Base-by-base conservation (phyloP, 2,329 filamentous ascomycete genomes). In the Calonectria pteridis region DNA sequence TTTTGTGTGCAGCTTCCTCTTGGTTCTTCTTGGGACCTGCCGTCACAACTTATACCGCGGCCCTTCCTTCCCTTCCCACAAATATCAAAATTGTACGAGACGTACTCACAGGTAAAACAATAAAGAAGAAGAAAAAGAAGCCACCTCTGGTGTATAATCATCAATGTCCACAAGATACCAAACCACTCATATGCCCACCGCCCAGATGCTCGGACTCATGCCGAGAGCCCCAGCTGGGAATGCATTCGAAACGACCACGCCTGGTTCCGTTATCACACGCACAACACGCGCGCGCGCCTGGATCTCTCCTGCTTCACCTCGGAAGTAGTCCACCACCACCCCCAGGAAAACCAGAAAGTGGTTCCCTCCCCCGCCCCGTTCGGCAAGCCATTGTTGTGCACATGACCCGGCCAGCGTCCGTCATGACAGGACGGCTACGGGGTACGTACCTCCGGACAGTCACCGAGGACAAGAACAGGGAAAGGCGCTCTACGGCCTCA, bases 371-470 rank as follows among this genome's bases (percentile, higher is more conserved):
- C 29, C 50, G 50, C 46, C 43, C 37, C 28, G 33, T 58, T 68
- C 37, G 50, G 29, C 46, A 50, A 51, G 49, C 67, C 49, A 37
- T 29, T 71, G 59, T 31, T 37, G 28, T 64, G 53, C 51, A 51
- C 46, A 53, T 66, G 50, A 46, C 62, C 71, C 73, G 75, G 73
- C 59, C 75, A 76, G 69, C 46, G 71, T 72, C 75, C 73, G 71
- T 67, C 29, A 58, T 65, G 49, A 71, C 49, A 63, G 33, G 62
- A 69, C 55, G 55, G 33, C 67, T 58, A 66, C 67, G 67, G 71
- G 58, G 71, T 79, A 80, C 76, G 78, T 80, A 79, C 73, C 77
- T 73, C 78, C 78, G 78, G 78, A 80, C 73, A 77, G 75, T 80
- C 78, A 76, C 78, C 78, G 78, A 80, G 75, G 55, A 40, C 13